phyloP scores from a whole-genome alignment of 1,284 basidiomycete genomes.

The Sphaerobolus stellatus region DNA sequence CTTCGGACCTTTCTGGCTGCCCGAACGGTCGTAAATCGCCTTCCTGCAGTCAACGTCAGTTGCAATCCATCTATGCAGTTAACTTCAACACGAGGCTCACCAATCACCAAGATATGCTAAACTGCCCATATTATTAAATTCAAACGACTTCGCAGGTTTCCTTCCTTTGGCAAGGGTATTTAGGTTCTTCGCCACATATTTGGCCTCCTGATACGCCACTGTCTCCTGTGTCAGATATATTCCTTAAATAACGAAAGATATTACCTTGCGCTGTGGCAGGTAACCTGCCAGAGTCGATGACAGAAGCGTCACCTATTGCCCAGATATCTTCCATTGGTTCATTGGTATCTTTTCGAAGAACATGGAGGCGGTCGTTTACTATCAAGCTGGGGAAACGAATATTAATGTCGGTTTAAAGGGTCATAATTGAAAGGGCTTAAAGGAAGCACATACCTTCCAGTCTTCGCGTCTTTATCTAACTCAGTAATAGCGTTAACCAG shows the following conservation, averaged over 20 bases:
- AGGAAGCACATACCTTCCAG: slow-evolving; percentile 47
- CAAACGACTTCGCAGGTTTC: slow-evolving; percentile 48
- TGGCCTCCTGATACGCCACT: slow-evolving; percentile 83
- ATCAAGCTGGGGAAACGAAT: slow-evolving; percentile 43
- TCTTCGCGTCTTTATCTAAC: slow-evolving; percentile 62
- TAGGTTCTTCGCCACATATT: slow-evolving; percentile 68
- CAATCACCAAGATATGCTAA: slow-evolving; percentile 82
- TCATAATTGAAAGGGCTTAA: slow-evolving; percentile 5
- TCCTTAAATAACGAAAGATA: slow-evolving; percentile 15
- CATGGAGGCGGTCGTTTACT: slow-evolving; percentile 63
- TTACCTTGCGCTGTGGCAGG: slow-evolving; percentile 83
- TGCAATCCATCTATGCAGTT: not conserved
- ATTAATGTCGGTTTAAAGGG: not conserved
- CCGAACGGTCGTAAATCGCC: slow-evolving; percentile 70
- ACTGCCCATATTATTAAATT: slow-evolving; percentile 71
- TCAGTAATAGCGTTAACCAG: slow-evolving; percentile 62
- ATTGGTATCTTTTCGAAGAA: slow-evolving; percentile 54
- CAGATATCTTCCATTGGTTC: slow-evolving; percentile 71
- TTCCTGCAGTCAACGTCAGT: slow-evolving; percentile 46
- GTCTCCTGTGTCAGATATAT: slow-evolving; percentile 13
- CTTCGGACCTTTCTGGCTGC: slow-evolving; percentile 53
- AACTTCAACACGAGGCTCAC: slow-evolving; percentile 39
- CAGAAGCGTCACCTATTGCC: slow-evolving; percentile 80
- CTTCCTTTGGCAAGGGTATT: slow-evolving; percentile 56
- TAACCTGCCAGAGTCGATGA: slow-evolving; percentile 54